Evolutionary conservation across 2,329 filamentous ascomycete genomes (phyloP), one percentile per base, ranked within the genome.

Genomic region (Elsinoe arachidis): DNA sequence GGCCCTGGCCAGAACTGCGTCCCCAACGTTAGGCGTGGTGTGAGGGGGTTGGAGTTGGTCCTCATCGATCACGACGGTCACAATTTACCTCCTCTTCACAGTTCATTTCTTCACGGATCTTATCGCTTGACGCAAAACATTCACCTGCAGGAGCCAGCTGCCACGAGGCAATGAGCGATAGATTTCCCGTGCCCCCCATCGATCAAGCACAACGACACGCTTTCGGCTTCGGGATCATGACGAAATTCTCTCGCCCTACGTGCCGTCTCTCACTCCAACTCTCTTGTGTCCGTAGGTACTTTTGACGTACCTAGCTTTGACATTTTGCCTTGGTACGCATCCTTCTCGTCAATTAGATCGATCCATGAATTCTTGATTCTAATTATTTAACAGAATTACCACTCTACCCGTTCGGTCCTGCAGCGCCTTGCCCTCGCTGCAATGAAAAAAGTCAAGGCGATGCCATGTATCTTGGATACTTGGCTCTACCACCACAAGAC

Each of bases 401-500:
- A 30, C 37, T 39, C 37, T 39, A 26, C 15, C 34, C 14, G n/a
- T 35, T 35, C 46, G 11, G 12, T 12, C 41, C 26, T 46, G 46
- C 46, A 51, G 17, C 46, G 46, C 17, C 46, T 10, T 15, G 12
- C 26, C 14, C 46, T 35, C 10, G 46, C 19, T 19, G 44, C 14
- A 43, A 43, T 23, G 12, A 23, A 46, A 38, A 53, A 23, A 23
- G 49, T 53, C 33, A 38, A 53, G 49, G 49, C 49, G 49, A 37
- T 38, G 49, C 49, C 49, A 26, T 39, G 26, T 39, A 11, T 34
- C 49, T 39, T 39, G 49, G 19, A 53, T 37, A 53, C 49, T 53
- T 53, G 49, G 49, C 49, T 35, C n/a, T 41, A 38, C 51, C 51
- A 39, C 19, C 17, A 54, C 51, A 30, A 38, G 35, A 26, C 47